Conservation (phyloP, 768 basidiomycete genomes). For the Tremella fuciformis region DNA sequence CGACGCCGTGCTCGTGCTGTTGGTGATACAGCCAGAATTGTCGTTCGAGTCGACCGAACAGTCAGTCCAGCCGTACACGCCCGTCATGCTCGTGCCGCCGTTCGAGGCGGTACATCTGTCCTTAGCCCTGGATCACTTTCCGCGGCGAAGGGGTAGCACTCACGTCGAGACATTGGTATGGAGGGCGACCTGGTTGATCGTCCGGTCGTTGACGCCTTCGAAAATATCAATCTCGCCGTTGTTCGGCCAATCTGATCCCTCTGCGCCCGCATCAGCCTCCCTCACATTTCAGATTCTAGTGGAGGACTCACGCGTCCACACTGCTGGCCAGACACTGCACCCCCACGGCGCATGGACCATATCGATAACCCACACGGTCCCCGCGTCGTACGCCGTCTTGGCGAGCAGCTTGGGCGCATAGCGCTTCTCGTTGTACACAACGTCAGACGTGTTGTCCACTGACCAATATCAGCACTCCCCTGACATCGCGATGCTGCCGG, state of each 20-base stretch:
- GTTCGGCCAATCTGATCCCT: conserved; percentile 38
- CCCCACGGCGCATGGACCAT: conserved; percentile 57
- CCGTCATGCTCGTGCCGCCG: conserved; percentile 25
- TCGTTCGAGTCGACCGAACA: conserved; percentile 56
- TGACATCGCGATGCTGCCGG: no score
- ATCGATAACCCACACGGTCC: conserved; percentile 49
- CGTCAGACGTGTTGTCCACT: conserved; percentile 45
- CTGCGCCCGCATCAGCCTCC: conserved; percentile 17
- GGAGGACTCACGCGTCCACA: conserved; percentile 39
- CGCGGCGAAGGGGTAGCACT: conserved; percentile 3
- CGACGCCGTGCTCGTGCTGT: conserved; percentile 59
- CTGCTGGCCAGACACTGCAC: conserved; percentile 56
- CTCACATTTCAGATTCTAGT: not conserved
- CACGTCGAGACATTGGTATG: conserved; percentile 61
- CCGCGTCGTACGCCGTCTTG: conserved; percentile 43
- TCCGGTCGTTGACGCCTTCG: conserved; percentile 71
- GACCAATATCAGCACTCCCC: no score
- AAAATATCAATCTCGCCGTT: conserved; percentile 69
- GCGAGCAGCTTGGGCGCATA: conserved; percentile 48
- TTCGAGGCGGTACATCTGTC: conserved; percentile 18
- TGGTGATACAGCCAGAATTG: conserved; percentile 65
- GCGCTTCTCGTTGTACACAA: conserved; percentile 50
- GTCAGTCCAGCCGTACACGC: conserved; percentile 50
- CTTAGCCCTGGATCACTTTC: not conserved
- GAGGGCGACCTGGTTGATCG: conserved; percentile 67